Conservation (phyloP, 108 stramenopile genomes). For the Poteriospumella lacustris region DNA sequence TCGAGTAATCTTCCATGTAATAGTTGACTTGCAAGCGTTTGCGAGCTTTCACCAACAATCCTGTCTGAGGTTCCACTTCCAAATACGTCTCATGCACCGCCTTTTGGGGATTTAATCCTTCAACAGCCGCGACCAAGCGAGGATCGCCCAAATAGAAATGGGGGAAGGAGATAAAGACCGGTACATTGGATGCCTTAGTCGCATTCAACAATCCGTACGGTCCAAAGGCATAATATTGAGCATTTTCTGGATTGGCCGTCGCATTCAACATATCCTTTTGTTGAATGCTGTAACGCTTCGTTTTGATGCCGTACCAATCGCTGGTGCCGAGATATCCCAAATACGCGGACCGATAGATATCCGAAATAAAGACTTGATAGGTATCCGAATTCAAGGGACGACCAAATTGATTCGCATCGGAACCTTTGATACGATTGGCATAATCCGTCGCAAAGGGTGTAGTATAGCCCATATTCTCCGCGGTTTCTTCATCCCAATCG, state of each 20-base stretch:
- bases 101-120: constrained; percentile 2
- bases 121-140: background rate
- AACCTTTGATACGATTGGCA: constrained; percentile 18
- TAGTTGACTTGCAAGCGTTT: constrained; percentile 17
- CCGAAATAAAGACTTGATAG: constrained; percentile 18
- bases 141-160: constrained; percentile 3
- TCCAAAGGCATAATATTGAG: constrained; percentile 16
- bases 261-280: background rate
- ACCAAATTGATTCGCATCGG: background rate
- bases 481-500: background rate
- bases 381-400: background rate
- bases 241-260: constrained; percentile 5
- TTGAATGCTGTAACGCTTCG: background rate
- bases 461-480: background rate
- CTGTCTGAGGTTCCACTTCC: constrained; percentile 13
- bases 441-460: constrained; percentile 14
- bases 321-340: background rate
- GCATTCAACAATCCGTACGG: background rate
- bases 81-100: constrained; percentile 1
- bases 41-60: background rate
- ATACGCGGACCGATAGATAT: constrained; percentile 25
- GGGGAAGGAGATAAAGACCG: constrained; percentile 21
- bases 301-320: constrained; percentile 13
- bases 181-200: constrained; percentile 6
- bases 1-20: background rate